These are phyloP conservation scores for Kodamaea sagamina DNA, from an alignment of 805 yeast species.

Conservation along the genomic window DNA sequence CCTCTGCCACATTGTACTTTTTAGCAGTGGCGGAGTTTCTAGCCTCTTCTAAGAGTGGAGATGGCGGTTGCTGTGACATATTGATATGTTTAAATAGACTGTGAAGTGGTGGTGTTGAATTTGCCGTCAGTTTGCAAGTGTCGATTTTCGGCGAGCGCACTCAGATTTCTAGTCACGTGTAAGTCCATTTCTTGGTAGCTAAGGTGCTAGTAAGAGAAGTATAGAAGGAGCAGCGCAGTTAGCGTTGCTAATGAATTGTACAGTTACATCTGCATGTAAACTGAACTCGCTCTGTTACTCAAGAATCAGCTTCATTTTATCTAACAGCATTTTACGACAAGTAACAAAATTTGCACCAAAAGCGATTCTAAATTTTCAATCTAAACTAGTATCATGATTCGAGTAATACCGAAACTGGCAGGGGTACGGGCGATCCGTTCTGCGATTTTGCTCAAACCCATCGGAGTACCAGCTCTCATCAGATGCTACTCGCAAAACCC, in stretches of 20 bases:
- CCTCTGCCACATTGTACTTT: conserved; percentile 59
- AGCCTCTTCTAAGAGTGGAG: conserved; percentile 54
- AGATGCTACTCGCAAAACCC: conserved; percentile 20
- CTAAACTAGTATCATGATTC: neutral
- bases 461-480: neutral
- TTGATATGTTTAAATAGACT: neutral
- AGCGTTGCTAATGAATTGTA: too few species aligned
- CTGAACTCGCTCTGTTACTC: too few species aligned
- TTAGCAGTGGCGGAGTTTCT: conserved; percentile 54
- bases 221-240: too few species aligned
- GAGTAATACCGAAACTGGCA: neutral
- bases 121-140: conserved; percentile 4
- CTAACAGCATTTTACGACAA: too few species aligned
- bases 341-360: conserved; percentile 3
- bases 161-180: neutral
- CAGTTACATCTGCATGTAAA: too few species aligned
- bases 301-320: too few species aligned
- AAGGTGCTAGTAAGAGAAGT: too few species aligned
- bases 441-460: neutral
- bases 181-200: too few species aligned
- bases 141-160: conserved; percentile 5
- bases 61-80: conserved; percentile 24
- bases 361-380: neutral
- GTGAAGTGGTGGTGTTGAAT: conserved; percentile 4
- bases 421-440: neutral